Evolutionary conservation across 2,329 filamentous ascomycete genomes (phyloP).

Genomic region (Arachnomyces sp.): DNA sequence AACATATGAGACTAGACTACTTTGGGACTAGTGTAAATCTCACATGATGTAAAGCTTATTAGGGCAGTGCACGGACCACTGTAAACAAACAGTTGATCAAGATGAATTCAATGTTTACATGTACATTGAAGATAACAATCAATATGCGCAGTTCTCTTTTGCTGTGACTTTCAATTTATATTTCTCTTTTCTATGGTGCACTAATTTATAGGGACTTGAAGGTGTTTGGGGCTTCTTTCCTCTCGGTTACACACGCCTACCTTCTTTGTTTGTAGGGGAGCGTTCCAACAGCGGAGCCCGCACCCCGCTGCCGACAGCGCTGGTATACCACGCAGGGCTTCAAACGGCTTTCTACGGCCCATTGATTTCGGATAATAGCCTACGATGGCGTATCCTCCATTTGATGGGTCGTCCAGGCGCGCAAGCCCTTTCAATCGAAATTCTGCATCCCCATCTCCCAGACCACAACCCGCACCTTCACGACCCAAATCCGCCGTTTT

Average conservation of each 20-base stretch:
- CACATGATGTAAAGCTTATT: neutral
- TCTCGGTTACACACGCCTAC: neutral
- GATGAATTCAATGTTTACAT: neutral
- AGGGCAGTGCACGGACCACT: slow-evolving; percentile 7
- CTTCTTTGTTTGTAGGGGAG: too few species aligned
- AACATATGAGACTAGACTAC: too few species aligned
- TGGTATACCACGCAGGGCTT: too few species aligned
- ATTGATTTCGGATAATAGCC: slow-evolving; percentile 11
- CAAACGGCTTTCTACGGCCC: slow-evolving; percentile 1
- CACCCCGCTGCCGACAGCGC: too few species aligned
- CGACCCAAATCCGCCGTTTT: slow-evolving; percentile 72
- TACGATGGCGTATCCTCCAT: slow-evolving; percentile 47
- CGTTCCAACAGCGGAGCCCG: too few species aligned
- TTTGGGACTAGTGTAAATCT: neutral
- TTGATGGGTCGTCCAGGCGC: slow-evolving; percentile 61
- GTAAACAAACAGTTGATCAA: slow-evolving; percentile 12
- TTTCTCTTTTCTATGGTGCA: neutral
- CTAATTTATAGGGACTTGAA: too few species aligned
- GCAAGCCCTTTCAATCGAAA: slow-evolving; percentile 70
- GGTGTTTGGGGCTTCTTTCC: neutral
- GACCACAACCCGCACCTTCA: slow-evolving; percentile 31
- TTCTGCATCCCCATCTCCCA: slow-evolving; percentile 57
- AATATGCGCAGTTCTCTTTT: neutral
- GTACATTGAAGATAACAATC: neutral
- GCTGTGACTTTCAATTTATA: neutral